Base-by-base conservation (phyloP, 208 protist species). In the Lotmaria passim region DNA sequence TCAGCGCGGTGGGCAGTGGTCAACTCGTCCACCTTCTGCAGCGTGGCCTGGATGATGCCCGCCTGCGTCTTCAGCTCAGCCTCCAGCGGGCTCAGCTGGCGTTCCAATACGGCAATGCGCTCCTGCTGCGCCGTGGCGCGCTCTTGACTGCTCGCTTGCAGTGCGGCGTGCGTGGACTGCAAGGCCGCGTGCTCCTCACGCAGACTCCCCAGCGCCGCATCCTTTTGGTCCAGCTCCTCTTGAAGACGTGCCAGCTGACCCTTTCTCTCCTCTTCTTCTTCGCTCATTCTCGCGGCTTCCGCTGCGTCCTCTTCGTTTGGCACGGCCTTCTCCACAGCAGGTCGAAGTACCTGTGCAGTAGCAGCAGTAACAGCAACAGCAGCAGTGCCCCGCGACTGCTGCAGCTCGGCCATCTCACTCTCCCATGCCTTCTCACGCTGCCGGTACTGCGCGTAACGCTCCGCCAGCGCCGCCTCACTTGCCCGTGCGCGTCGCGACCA, bases 361-460 rank as follows among this genome's bases (percentile, higher is more conserved):
- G 44, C 21, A 33, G 24, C 34, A 41, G 15, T 52, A 0, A 26
- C 41, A 15, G 67, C 38, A 41, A 24, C 3, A 26, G 59, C 56
- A 8, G 24, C 30, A 14, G 17, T 48, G 0, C 65, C 34, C 34
- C 62, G 39, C 17, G n/a, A 39, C 28, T 65, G 56, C 57, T 65
- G 36, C 46, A 73, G 44, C 67, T 24, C 57, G 8, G 31, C 26
- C n/a, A 73, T 36, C 33, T 73, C 57, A 17, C 12, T 26, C 38
- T 63, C 67, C 67, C 67, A 73, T 28, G 56, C 67, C 57, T 64
- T 73, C 47, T 73, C 67, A 6, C 38, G 48, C 48, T 59, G 57
- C 12, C 57, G 47, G 46, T 73, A 59, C 28, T 73, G 67, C 34
- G 59, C 44, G 51, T 65, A 64, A n/a, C 67, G 58, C 57, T 73